Base-by-base conservation (phyloP, 164 flowering plant species). In the Kalanchoe fedtschenkoi region DNA sequence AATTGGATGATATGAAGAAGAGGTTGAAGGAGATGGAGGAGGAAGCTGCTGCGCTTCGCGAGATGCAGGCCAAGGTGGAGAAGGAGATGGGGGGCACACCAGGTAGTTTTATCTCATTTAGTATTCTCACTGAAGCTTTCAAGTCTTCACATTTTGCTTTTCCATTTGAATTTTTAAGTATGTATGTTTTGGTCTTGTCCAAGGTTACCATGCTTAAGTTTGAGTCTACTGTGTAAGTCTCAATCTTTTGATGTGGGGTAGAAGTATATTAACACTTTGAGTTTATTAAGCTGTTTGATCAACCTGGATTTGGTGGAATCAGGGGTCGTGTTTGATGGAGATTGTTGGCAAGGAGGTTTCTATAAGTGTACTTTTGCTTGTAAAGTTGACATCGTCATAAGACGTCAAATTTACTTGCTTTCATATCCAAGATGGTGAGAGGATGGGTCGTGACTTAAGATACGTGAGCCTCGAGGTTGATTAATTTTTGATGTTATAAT, bases 41-140 rank as follows among this genome's bases (percentile, higher is more conserved):
- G 53, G 91, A 86, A 65, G 88, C 88, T 0, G 91, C 88, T 6
- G 91, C 88, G 37, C 82, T 86, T 24, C 85, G 91, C 4, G 91
- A 86, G 62, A 86, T 85, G 90, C 90, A 85, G 46, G 84, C 90
- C 29, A 85, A 85, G 70, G 90, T 85, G n/a, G 90, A 85, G 81
- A 83, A 83, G 75, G 90, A 85, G 38, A 85, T 85, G 86, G 87
- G 90, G 3, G 80, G 83, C 44, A 84, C 72, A 69, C 87, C 77
- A 80, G 89, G 88, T 84, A 58, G 11, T 15, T 47, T 29, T 33
- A 8, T 34, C 6, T 41, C 19, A 30, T 29, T 6, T 14, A n/a
- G 60, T 56, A 16, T 24, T 10, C 17, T 55, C 26, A 15, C 2
- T 26, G 29, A 28, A 1, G 14, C 2, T 51, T 19, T 11, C 14